Evolutionary conservation across 176 grass and related monocot species (phyloP), one percentile per base, ranked within the genome.

Genomic region (Alloteropsis semialata): DNA sequence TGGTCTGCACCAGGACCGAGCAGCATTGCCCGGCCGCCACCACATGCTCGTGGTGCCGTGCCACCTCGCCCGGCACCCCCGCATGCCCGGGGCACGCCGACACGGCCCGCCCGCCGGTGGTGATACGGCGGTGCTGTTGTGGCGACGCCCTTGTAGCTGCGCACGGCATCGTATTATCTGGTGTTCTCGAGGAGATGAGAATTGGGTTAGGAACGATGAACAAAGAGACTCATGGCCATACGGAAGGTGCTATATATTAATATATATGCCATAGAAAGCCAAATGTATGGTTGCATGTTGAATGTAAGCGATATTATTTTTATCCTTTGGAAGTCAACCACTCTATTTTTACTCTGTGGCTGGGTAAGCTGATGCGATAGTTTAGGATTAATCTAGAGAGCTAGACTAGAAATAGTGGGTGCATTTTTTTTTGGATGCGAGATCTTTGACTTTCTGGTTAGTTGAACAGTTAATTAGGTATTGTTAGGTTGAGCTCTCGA

Each of bases 1-100:
- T 77, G 25, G 58, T 16, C 59, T 89, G 86, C 76, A 82, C 53
- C 78, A 91, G 59, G 18, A 73, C 33, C 5, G 88, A 88, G 86
- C 84, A 94, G 65, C 92, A 98, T 82, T 95, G 95, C 64, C 89
- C 61, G 7, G 69, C 22, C 32, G 84, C 82, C 22, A 89, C 79
- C 12, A 37, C 34, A 82, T 98, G 95, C 59, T 93, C 81, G 70
- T 98, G 95, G 84, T 91, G 81, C 19, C 74, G 81, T 41, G 88
- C 86, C 41, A 92, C 92, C 68, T 83, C 81, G 0, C 28, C 71
- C 0, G 90, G 88, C 65, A 88, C 51, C 28, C 2, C 70, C 6
- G 16, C 48, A 39, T 91, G 92, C 6, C 15, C 75, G 1, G 50
- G 43, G 71, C 90, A 90, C 70, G 10, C 19, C 32, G 18, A 34